Conservation (phyloP, 768 basidiomycete genomes). For the Lanmaoa pseudosensibilis region DNA sequence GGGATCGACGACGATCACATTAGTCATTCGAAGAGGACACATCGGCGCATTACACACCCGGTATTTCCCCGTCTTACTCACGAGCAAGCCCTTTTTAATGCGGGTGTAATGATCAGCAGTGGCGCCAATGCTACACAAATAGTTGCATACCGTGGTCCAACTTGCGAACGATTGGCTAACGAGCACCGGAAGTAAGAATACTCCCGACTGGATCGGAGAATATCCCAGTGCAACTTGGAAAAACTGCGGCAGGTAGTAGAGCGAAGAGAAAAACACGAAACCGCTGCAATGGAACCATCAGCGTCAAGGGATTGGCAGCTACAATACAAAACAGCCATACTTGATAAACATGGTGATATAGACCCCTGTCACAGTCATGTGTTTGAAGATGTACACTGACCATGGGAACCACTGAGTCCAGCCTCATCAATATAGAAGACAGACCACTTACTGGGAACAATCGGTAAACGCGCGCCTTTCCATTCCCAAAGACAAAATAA, state of each 20-base stretch:
- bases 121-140: background rate
- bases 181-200: constrained; percentile 70
- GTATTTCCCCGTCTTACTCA: constrained; percentile 66
- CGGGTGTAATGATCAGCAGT: background rate
- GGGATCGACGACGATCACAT: background rate
- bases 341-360: constrained; percentile 72
- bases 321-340: constrained; percentile 31
- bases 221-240: constrained; percentile 73
- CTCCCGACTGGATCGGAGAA: constrained; percentile 59
- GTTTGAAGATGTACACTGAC: constrained; percentile 72
- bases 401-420: background rate
- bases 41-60: constrained; percentile 34
- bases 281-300: constrained; percentile 38
- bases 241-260: constrained; percentile 75
- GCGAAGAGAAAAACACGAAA: constrained; percentile 59
- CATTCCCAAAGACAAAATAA: constrained; percentile 74
- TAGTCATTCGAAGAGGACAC: background rate
- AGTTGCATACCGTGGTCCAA: constrained; percentile 47
- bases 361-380: constrained; percentile 63
- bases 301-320: background rate
- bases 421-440: background rate
- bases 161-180: constrained; percentile 61
- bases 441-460: constrained; percentile 59
- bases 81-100: constrained; percentile 50
- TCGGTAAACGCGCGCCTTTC: constrained; percentile 66